These are phyloP conservation scores for Trametes gibbosa DNA, from an alignment of 768 basidiomycete species.

Conservation along the genomic window DNA sequence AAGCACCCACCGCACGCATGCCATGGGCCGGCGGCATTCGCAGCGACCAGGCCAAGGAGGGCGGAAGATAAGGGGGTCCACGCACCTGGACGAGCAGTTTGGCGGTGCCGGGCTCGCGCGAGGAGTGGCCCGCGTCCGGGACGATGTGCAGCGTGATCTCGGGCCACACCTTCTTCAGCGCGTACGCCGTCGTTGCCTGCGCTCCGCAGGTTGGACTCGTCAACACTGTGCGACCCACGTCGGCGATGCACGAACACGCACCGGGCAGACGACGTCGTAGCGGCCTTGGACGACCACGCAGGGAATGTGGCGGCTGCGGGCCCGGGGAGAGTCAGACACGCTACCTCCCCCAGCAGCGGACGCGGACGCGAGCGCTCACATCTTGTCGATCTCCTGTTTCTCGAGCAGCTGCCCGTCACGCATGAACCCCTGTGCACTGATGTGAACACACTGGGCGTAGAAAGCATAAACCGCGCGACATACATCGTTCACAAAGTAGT, in stretches of 20 bases:
- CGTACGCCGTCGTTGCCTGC: constrained; percentile 77
- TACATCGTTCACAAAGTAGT: constrained; percentile 84
- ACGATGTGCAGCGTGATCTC: constrained; percentile 75
- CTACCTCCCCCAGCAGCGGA: not conserved
- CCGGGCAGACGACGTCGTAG: constrained; percentile 88
- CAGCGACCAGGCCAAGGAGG: not conserved
- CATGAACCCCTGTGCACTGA: constrained; percentile 68
- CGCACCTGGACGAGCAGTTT: constrained; percentile 70
- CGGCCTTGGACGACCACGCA: constrained; percentile 79
- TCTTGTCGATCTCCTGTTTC: constrained; percentile 81
- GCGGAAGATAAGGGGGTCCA: not conserved
- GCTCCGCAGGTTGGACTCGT: not conserved
- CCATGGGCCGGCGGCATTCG: no score
- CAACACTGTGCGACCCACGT: not conserved
- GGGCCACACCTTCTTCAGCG: constrained; percentile 81
- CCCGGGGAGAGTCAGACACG: not conserved
- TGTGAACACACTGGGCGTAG: constrained; percentile 2
- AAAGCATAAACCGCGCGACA: constrained; percentile 19
- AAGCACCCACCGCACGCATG: no score
- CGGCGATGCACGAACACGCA: constrained; percentile 28
- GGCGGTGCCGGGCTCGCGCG: constrained; percentile 68
- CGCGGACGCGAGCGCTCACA: constrained; percentile 43
- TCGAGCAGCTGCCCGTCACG: constrained; percentile 86
- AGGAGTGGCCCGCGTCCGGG: constrained; percentile 85
- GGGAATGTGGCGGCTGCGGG: constrained; percentile 78